phyloP scores from a whole-genome alignment of 306 rosid species.

The Trichosanthes truncata region DNA sequence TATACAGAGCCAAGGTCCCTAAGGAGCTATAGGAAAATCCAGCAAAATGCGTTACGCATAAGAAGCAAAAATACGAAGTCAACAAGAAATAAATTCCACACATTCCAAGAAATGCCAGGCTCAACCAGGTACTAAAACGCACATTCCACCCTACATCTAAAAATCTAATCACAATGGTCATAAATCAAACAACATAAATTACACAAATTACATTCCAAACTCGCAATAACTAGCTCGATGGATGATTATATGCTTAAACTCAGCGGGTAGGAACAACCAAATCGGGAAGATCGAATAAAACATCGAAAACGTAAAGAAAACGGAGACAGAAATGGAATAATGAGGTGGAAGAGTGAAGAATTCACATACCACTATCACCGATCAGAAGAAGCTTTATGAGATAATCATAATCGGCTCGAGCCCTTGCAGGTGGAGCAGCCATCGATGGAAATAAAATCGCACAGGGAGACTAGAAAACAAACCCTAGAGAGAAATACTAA shows the following conservation, averaged over 20 bases:
- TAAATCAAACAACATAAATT: neutral
- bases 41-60: neutral
- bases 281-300: neutral
- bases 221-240: neutral
- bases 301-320: neutral
- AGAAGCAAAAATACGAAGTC: neutral
- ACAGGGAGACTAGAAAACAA: conserved; percentile 3
- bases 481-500: conserved; percentile 16
- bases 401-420: conserved; percentile 17
- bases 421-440: conserved; percentile 31
- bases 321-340: neutral
- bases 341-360: neutral
- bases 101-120: neutral
- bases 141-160: neutral
- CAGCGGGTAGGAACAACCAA: conserved; percentile 1
- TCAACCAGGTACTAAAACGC: neutral
- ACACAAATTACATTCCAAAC: neutral
- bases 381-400: conserved; percentile 15
- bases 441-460: conserved; percentile 11
- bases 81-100: neutral
- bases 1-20: neutral
- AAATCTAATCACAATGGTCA: neutral
- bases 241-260: too few relatives aligned
- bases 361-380: conserved; percentile 15
- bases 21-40: neutral